phyloP scores from a whole-genome alignment of 495 filamentous ascomycete species.

The Monascus purpureus region DNA sequence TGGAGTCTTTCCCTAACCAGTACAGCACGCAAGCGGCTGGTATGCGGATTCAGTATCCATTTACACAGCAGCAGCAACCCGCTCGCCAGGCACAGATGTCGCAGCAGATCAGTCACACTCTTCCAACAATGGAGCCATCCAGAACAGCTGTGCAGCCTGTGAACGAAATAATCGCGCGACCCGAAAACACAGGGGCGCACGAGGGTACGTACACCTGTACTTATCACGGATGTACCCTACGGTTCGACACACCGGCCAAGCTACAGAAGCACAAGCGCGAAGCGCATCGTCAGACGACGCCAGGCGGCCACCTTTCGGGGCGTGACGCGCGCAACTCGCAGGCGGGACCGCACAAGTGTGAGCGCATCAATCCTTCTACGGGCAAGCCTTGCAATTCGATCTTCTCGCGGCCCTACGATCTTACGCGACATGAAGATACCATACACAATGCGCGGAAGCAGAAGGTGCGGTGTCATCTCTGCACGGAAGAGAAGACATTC shows the following conservation, averaged over 20 bases:
- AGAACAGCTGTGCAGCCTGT: conserved; percentile 8
- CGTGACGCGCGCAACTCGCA: conserved; percentile 56
- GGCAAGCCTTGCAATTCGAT: conserved; percentile 92
- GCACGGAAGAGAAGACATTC: conserved; percentile 96
- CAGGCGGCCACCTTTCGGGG: conserved; percentile 25
- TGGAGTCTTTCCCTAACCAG: conserved; percentile 29
- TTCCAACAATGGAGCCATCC: conserved; percentile 12
- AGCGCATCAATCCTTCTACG: conserved; percentile 87
- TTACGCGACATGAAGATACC: conserved; percentile 93
- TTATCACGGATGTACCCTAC: conserved; percentile 75
- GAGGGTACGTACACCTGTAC: conserved; percentile 90
- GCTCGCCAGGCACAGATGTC: conserved; percentile 13
- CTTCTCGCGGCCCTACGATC: conserved; percentile 95
- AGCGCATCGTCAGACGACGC: conserved; percentile 57
- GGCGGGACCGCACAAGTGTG: conserved; percentile 79
- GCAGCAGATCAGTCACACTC: conserved; percentile 15
- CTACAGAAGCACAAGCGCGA: conserved; percentile 95
- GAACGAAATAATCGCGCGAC: conserved; percentile 31
- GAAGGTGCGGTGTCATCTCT: conserved; percentile 89
- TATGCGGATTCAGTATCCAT: conserved; percentile 14
- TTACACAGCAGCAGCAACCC: conserved; percentile 45
- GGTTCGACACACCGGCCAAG: conserved; percentile 75
- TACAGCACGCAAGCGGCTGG: conserved; percentile 15
- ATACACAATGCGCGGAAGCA: conserved; percentile 91
- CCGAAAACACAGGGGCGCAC: conserved; percentile 53